Conservation (phyloP, 23 red algal species). For the Agarophyton chilense region DNA sequence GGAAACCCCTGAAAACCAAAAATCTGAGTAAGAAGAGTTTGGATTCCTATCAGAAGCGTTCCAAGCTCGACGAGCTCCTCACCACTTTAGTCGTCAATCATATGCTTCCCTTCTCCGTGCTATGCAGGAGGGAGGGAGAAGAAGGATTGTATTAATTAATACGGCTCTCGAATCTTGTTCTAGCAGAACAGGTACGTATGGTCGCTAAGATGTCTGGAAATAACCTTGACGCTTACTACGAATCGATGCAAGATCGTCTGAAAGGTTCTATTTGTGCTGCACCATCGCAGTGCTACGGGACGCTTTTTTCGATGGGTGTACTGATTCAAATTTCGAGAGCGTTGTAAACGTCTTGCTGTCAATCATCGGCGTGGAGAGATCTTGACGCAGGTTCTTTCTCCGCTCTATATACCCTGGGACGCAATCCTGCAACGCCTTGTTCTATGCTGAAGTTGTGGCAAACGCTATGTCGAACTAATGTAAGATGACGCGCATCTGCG, state of each 20-base stretch:
- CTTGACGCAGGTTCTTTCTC: not conserved
- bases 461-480: not conserved
- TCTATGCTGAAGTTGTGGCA: not conserved
- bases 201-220: not conserved
- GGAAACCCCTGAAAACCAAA: too few species aligned
- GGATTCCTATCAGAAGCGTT: not conserved
- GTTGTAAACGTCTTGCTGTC: not conserved
- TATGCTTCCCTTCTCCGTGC: not conserved
- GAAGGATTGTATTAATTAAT: not conserved
- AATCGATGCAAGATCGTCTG: not conserved
- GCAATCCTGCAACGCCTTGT: not conserved
- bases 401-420: not conserved
- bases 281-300: not conserved
- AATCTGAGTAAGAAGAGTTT: not conserved
- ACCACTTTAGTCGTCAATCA: too few species aligned
- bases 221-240: too few species aligned
- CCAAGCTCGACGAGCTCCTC: not conserved
- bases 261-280: not conserved
- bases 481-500: not conserved
- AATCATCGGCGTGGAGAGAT: not conserved
- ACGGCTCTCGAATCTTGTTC: not conserved
- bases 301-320: not conserved
- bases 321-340: not conserved
- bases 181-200: not conserved
- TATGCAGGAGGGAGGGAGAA: not conserved